Evolutionary conservation across 768 basidiomycete species (phyloP), one percentile per base, ranked within the genome.

Genomic region (Candolleomyces efflorescens): DNA sequence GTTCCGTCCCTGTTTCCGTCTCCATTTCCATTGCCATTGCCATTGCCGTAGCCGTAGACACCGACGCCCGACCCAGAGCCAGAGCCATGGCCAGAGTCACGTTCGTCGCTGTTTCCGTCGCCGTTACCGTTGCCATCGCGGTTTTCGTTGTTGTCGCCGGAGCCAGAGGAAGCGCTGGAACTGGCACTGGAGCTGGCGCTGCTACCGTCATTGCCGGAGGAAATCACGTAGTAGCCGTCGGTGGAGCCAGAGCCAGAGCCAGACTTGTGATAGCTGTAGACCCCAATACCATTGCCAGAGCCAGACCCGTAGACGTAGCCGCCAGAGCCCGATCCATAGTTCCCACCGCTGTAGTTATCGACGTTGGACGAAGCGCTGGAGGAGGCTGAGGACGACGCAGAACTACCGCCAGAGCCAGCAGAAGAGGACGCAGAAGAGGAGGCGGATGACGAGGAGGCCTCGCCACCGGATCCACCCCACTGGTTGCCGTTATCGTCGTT

Each of bases 401-500:
- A 17, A 6, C 41, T 43, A 6, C 5, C 15, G 5, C 41, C 41
- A 43, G 41, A 43, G 13, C 41, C 41, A 13, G 41, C 9, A 5
- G 17, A 17, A 15, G 41, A 43, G 41, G 41, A 43, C 1, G 41
- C 4, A 13, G 41, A 43, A 12, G 15, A 43, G 17, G 41, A 43
- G 15, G 18, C 9, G 17, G 41, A 17, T 6, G 18, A 2, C 3
- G 41, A 17, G 32, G 32, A 7, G 32, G 7, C 32, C 7, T 5
- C 32, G 11, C 1, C 32, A 5, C 1, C 6, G 11, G 32, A 32
- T 32, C 32, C 32, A n/a, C n/a, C n/a, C n/a, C n/a, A n/a, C 27
- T 9, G 9, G 18, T 56, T 55, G 44, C 65, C 68, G 24, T 26
- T 22, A 27, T n/a, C 17, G 49, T 36, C 27, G 23, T 51, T 20